Evolutionary conservation across 257 asterid species (phyloP).

Genomic region (Penstemon newberryi): DNA sequence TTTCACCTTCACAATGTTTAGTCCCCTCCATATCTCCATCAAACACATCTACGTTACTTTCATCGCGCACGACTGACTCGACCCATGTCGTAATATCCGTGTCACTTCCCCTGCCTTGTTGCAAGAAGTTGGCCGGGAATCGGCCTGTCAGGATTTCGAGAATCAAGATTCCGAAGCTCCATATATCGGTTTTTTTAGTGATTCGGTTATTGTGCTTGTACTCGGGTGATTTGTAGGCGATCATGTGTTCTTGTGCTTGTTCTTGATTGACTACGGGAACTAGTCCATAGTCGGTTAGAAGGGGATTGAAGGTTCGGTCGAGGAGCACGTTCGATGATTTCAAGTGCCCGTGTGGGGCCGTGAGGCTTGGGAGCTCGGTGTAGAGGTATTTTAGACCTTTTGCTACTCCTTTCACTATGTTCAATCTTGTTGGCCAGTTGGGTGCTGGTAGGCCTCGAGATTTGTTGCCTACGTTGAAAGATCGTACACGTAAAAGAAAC

Average conservation of each 20-base stretch:
- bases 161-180: slow-evolving; percentile 82
- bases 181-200: slow-evolving; percentile 76
- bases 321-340: slow-evolving; percentile 87
- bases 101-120: slow-evolving; percentile 45
- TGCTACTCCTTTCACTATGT: slow-evolving; percentile 71
- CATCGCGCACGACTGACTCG: slow-evolving; percentile 32
- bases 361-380: slow-evolving; percentile 76
- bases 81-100: slow-evolving; percentile 65
- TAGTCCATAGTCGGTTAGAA: slow-evolving; percentile 78
- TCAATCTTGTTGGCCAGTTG: slow-evolving; percentile 79
- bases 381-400: slow-evolving; percentile 70
- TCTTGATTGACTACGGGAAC: slow-evolving; percentile 74
- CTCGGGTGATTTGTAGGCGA: slow-evolving; percentile 84
- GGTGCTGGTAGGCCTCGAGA: slow-evolving; percentile 47
- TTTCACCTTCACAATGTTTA: slow-evolving; percentile 47
- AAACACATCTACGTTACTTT: slow-evolving; percentile 38
- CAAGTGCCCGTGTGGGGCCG: slow-evolving; percentile 88
- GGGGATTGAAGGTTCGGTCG: slow-evolving; percentile 47
- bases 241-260: slow-evolving; percentile 62
- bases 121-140: slow-evolving; percentile 50
- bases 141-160: slow-evolving; percentile 73
- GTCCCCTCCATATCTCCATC: slow-evolving; percentile 58
- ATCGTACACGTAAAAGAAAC: neutral
- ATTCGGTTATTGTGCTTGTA: slow-evolving; percentile 44
- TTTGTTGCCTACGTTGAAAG: slow-evolving; percentile 43